Base-by-base conservation (phyloP, 768 basidiomycete species). In the Neoboletus brunneissimus region DNA sequence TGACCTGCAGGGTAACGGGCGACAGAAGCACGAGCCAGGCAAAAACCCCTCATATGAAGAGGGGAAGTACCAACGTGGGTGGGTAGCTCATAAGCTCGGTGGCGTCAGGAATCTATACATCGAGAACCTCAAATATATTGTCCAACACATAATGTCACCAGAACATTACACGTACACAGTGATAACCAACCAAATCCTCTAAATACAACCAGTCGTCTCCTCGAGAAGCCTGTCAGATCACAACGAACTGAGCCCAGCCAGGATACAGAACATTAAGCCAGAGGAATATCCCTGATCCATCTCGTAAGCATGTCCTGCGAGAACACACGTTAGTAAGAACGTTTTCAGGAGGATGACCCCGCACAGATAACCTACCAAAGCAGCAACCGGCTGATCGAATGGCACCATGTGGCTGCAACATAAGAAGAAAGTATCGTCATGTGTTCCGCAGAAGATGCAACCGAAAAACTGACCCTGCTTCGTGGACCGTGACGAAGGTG, bases 341-440 rank as follows among this genome's bases (percentile, higher is more conserved):
- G 16, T 54, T 49, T 32, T 20, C 37, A 4, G 16, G 20, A 25
- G 2, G 47, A 43, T 10, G 29, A n/a, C 5, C 13, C 1, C 37
- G 1, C 2, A 9, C 9, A 31, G 40, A 55, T 6, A 31, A 67
- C 85, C 48, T 64, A 88, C 92, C 68, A 93, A 74, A 44, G 93
- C 84, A 40, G 86, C 94, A 65, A 91, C 89, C 1, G 94, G 89
- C 67, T 95, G 92, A 72, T 98, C 92, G 66, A 80, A 86, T 5
- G 94, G 93, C 9, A 91, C 91, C 92, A 94, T 89, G 68, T 93
- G 91, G 35, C 90, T 91, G 63, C 7, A 56, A 58, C 59, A 44
- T 37, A 53, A 46, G 40, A 53, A 48, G n/a, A 29, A 54, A n/a
- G 4, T 4, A 51, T 67, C 41, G 67, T 27, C 37, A 27, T 10